Evolutionary conservation across 805 yeast genomes (phyloP).

Genomic region (Ogataea kodamae): DNA sequence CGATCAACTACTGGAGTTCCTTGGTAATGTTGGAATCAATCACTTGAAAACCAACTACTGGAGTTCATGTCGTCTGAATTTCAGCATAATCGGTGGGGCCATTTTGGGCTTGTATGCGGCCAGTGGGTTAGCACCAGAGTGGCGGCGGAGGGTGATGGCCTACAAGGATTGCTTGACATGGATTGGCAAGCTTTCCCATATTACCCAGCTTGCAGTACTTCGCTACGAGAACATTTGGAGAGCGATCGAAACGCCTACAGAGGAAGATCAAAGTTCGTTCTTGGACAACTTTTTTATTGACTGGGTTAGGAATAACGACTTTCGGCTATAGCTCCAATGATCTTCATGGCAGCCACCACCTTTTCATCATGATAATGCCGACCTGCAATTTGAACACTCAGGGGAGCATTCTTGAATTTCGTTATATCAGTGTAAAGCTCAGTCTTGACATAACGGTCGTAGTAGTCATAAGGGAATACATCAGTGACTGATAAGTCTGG

Average conservation of each 20-base stretch:
- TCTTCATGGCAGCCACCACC: constrained; percentile 8
- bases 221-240: constrained; percentile 4
- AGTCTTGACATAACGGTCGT: constrained; percentile 31
- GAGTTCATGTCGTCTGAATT: constrained; percentile 11
- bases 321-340: constrained; percentile 4
- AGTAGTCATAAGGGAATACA: constrained; percentile 37
- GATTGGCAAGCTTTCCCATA: constrained; percentile 3
- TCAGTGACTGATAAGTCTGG: constrained; percentile 38
- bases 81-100: constrained; percentile 8
- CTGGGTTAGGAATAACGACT: constrained; percentile 8
- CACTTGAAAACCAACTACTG: constrained; percentile 10
- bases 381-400: constrained; percentile 57
- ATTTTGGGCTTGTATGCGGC: constrained; percentile 8
- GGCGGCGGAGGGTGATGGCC: constrained; percentile 3
- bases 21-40: constrained; percentile 3
- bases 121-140: constrained; percentile 6
- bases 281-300: constrained; percentile 10
- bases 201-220: constrained; percentile 5
- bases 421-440: constrained; percentile 7
- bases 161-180: constrained; percentile 3
- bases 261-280: neutral
- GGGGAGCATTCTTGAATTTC: constrained; percentile 53
- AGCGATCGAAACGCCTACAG: constrained; percentile 2
- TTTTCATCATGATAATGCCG: constrained; percentile 52
- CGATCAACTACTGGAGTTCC: constrained; percentile 1